Percentiles rank a stretch among this genome's conserved stretches.
These are phyloP conservation scores for Canavalia ensiformis DNA, from an alignment of 306 rosid species.

Conservation along the genomic window DNA sequence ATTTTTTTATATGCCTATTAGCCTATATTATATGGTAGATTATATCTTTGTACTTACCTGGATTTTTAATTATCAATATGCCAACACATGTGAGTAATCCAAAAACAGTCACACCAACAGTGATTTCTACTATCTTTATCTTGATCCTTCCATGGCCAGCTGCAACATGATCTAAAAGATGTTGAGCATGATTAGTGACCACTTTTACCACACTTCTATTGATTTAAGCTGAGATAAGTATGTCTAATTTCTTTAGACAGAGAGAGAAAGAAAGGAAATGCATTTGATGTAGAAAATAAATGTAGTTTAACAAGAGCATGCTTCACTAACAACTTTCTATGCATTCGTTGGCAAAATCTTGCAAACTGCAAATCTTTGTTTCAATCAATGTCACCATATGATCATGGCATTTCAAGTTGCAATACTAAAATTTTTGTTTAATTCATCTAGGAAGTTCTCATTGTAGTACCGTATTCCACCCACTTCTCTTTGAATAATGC, in stretches of 20 bases:
- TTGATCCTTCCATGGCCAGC: neutral
- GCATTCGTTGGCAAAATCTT: neutral
- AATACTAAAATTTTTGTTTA: too few relatives aligned
- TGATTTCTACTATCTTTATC: conserved; percentile 7
- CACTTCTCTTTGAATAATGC: neutral
- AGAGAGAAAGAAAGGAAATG: neutral
- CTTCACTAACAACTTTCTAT: neutral
- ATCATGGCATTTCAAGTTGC: neutral
- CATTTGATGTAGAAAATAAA: neutral
- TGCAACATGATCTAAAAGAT: conserved; percentile 11
- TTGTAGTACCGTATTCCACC: neutral
- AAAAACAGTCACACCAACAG: conserved; percentile 9
- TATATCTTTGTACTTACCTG: conserved; percentile 19
- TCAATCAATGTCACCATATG: neutral
- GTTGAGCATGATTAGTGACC: neutral
- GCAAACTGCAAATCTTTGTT: neutral
- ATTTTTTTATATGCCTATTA: too few relatives aligned
- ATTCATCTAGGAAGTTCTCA: neutral
- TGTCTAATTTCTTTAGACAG: neutral
- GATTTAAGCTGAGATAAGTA: neutral
- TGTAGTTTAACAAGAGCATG: neutral
- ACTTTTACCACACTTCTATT: neutral
- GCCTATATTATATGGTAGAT: neutral
- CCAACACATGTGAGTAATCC: conserved; percentile 5
- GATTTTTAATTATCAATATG: conserved; percentile 8